These are phyloP conservation scores for Cornus florida DNA, from an alignment of 148 eudicot genomes.

Conservation along the genomic window DNA sequence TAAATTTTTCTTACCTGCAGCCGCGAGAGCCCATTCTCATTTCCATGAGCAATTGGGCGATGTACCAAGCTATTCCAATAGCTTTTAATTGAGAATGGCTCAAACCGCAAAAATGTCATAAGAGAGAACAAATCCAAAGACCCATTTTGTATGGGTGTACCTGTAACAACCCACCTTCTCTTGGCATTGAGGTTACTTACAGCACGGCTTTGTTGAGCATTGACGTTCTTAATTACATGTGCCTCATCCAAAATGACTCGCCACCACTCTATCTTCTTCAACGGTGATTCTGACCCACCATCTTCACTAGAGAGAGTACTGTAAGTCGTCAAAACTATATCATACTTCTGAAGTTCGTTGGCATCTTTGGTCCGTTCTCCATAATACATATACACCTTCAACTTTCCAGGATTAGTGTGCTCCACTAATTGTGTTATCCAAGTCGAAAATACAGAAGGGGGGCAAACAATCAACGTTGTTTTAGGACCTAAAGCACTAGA, in stretches of 20 bases:
- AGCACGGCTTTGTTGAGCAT: conserved; percentile 64
- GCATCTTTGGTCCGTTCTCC: conserved; percentile 68
- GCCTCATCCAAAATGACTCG: conserved; percentile 92
- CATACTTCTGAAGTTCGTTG: conserved; percentile 65
- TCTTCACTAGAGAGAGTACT: conserved; percentile 63
- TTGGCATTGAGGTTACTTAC: conserved; percentile 62
- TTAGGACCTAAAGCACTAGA: conserved; percentile 24
- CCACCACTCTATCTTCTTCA: conserved; percentile 76
- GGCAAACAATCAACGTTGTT: conserved; percentile 75
- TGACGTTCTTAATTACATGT: conserved; percentile 77
- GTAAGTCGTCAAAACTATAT: conserved; percentile 82
- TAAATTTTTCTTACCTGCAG: conserved; percentile 61
- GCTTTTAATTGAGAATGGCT: conserved; percentile 74
- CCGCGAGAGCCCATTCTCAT: conserved; percentile 60
- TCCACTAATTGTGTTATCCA: conserved; percentile 77
- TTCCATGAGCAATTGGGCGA: conserved; percentile 70
- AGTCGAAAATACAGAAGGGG: conserved; percentile 79
- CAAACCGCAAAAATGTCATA: conserved; percentile 80
- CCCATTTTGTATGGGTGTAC: conserved; percentile 92
- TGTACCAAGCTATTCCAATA: conserved; percentile 84
- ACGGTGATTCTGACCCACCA: conserved; percentile 43
- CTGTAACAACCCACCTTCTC: conserved; percentile 89
- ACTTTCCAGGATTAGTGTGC: conserved; percentile 58
- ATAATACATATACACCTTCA: conserved; percentile 74
- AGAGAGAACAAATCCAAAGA: conserved; percentile 79